phyloP scores from a whole-genome alignment of 2,329 filamentous ascomycete genomes.

The Talaromyces sp. region DNA sequence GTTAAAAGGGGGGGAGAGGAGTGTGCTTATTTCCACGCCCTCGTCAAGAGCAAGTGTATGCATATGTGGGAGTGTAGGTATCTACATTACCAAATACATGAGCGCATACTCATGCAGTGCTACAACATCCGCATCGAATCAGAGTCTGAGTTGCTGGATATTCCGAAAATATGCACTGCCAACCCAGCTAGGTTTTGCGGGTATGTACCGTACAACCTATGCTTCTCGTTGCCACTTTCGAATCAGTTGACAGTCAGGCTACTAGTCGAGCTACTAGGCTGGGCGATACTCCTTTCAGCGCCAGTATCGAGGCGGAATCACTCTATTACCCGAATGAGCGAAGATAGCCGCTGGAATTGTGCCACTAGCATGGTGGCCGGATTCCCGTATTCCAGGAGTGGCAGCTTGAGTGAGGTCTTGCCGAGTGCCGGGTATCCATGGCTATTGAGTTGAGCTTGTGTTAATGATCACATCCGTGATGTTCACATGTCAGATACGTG shows the following conservation, averaged over 20 bases:
- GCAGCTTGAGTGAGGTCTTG: background rate
- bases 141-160: background rate
- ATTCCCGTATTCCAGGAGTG: background rate
- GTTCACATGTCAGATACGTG: background rate
- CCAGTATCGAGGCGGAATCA: background rate
- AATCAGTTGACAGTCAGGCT: background rate
- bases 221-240: background rate
- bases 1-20: too few relatives aligned
- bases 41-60: background rate
- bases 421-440: background rate
- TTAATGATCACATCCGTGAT: background rate
- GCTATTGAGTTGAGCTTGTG: background rate
- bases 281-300: background rate
- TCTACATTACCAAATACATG: background rate
- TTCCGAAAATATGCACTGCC: background rate
- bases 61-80: background rate
- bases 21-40: background rate
- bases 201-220: background rate
- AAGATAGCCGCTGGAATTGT: background rate
- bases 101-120: background rate
- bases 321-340: background rate
- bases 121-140: background rate
- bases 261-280: background rate
- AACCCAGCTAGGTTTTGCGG: background rate
- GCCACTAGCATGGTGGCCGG: background rate